A percentile compares a stretch with the other conserved stretches of the same genome.
These are phyloP conservation scores for Penicillium janthinellum DNA, from an alignment of 2,329 filamentous ascomycete genomes.

Conservation along the genomic window DNA sequence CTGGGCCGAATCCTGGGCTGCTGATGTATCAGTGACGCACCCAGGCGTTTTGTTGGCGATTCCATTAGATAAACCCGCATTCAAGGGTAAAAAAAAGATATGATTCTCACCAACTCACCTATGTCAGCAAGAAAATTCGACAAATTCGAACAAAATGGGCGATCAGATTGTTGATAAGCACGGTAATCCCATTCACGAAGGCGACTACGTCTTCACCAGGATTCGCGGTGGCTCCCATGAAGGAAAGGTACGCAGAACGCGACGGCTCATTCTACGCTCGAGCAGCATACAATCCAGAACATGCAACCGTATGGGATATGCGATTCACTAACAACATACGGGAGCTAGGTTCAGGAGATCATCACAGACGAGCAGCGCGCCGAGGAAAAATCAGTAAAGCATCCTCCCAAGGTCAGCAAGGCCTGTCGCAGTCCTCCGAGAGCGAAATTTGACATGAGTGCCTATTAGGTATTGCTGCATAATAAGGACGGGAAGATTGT, in stretches of 20 bases:
- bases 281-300: too few relatives aligned
- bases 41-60: not conserved
- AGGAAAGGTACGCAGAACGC: not conserved
- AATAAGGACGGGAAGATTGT: not conserved
- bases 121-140: not conserved
- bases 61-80: not conserved
- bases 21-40: not conserved
- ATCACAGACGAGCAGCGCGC: not conserved
- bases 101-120: not conserved
- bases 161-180: not conserved
- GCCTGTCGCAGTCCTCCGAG: not conserved
- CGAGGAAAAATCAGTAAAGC: not conserved
- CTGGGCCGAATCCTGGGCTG: too few relatives aligned
- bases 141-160: not conserved
- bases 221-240: not conserved
- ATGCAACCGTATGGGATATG: too few relatives aligned
- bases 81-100: too few relatives aligned
- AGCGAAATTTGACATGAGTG: not conserved
- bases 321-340: not conserved
- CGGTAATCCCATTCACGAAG: not conserved
- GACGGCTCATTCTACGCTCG: not conserved
- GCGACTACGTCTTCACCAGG: not conserved
- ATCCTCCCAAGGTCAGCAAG: not conserved
- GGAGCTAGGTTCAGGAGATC: not conserved
- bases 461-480: not conserved